Conservation (phyloP, 2,329 filamentous ascomycete species). For the Clonostachys byssicola region DNA sequence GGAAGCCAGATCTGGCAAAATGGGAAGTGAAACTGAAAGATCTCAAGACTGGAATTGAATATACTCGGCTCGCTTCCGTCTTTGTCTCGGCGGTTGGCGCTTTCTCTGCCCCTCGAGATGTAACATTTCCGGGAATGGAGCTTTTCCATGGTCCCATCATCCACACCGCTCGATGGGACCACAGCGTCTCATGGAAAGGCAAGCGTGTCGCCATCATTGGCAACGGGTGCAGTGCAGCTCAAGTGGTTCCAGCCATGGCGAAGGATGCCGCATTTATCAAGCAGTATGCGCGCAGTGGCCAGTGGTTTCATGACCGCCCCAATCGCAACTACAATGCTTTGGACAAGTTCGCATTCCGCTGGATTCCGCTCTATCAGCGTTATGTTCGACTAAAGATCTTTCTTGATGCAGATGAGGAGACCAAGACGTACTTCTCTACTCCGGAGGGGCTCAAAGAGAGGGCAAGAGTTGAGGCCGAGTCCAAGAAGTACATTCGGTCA, state of each 20-base stretch:
- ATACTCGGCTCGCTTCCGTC: conserved; percentile 8
- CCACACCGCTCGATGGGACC: conserved; percentile 27
- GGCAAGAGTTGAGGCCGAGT: neutral
- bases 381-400: conserved; percentile 7
- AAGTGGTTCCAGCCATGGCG: conserved; percentile 26
- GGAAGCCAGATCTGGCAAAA: conserved; percentile 6
- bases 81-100: conserved; percentile 20
- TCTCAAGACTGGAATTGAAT: conserved; percentile 7
- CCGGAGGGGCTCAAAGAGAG: neutral
- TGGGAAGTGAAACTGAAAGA: conserved; percentile 13
- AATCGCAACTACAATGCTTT: conserved; percentile 5
- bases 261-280: conserved; percentile 8
- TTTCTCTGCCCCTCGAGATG: conserved; percentile 13
- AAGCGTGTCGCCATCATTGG: conserved; percentile 29
- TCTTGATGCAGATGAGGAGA: conserved; percentile 10
- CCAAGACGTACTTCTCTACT: neutral
- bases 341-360: conserved; percentile 14
- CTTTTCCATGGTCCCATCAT: conserved; percentile 25
- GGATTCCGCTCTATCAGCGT: conserved; percentile 11
- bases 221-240: conserved; percentile 26
- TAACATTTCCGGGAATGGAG: conserved; percentile 19
- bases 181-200: conserved; percentile 12
- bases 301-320: conserved; percentile 14
- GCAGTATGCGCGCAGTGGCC: conserved; percentile 9
- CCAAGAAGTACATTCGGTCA: neutral